Evolutionary conservation across 1,284 basidiomycete genomes (phyloP), one percentile per base, ranked within the genome.

Genomic region (Leccinum fuscescens): DNA sequence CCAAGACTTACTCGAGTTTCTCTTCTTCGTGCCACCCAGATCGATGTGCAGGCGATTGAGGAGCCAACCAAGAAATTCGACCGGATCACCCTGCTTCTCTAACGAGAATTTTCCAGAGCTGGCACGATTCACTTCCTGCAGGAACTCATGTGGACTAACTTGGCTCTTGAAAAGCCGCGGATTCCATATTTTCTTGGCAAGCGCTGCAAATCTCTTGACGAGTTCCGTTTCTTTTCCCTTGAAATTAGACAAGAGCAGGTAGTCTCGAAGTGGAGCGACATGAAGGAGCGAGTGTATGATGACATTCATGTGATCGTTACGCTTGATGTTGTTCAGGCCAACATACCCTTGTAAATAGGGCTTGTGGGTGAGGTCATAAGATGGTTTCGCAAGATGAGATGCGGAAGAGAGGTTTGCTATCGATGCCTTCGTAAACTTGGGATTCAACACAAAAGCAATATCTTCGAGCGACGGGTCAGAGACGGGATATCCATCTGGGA

Each of bases 401-500:
- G 86, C 74, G 2, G 86, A 82, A 8, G 86, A 86, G 14, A 90
- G 75, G 42, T 76, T 79, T 35, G 79, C 67, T 65, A 82, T 80
- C 29, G 82, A 80, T 33, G 74, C 70, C 37, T 77, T 80, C 33
- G 82, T 86, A 76, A 96, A 99, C 2, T 85, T 85, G 1, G 97
- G 96, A 33, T 89, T 83, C 27, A 99, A 84, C 33, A 98, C 93
- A 71, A 89, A 91, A 35, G 94, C 82, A 62, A 99, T 97, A 74
- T 99, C 96, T 72, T 94, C 90, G 60, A 99, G 79, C 6, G 95
- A 97, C 20, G 96, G 94, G 76, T 98, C 96, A 14, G 92, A 91
- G 59, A 99, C 97, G 24, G 82, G 89, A 75, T 99, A 99, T 44
- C 94, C 94, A 76, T 99, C 97, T 46, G 97, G 97, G n/a, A 99